phyloP scores from a whole-genome alignment of 257 asterid genomes.

The Nicotiana noctiflora region DNA sequence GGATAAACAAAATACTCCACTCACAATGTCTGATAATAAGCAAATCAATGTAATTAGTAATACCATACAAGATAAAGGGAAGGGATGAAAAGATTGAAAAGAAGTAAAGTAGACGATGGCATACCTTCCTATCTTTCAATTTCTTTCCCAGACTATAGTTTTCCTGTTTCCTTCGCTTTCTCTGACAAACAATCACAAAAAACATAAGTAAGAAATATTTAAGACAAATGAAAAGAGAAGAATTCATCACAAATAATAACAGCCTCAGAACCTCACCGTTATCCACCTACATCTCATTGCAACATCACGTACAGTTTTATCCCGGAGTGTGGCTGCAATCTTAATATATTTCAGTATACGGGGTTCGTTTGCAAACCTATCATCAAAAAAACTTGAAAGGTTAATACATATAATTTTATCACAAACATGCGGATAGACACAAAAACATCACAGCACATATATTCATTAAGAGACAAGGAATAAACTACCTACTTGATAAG shows the following conservation, averaged over 20 bases:
- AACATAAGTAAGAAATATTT: slow-evolving; percentile 14
- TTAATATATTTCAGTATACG: slow-evolving; percentile 64
- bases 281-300: slow-evolving; percentile 95
- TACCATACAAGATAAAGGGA: neutral
- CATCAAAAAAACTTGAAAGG: neutral
- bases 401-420: neutral
- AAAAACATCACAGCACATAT: neutral
- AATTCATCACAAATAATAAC: slow-evolving; percentile 7
- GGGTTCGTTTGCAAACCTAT: slow-evolving; percentile 63
- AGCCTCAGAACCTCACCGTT: slow-evolving; percentile 43
- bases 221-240: slow-evolving; percentile 13
- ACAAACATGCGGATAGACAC: neutral
- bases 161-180: slow-evolving; percentile 82
- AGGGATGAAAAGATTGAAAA: neutral
- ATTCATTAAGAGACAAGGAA: slow-evolving; percentile 21
- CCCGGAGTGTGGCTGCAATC: slow-evolving; percentile 66
- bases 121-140: slow-evolving; percentile 67
- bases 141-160: slow-evolving; percentile 52
- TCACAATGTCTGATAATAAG: neutral
- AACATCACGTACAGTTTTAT: slow-evolving; percentile 88
- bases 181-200: slow-evolving; percentile 37
- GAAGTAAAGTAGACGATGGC: slow-evolving; percentile 7
- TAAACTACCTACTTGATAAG: slow-evolving; percentile 74
- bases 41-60: neutral
- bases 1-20: neutral